A percentile compares a stretch with the other conserved stretches of the same genome.
These are phyloP conservation scores for Funneliformis caledonium DNA, from an alignment of 371 early-diverging fungal genomes.

Conservation along the genomic window DNA sequence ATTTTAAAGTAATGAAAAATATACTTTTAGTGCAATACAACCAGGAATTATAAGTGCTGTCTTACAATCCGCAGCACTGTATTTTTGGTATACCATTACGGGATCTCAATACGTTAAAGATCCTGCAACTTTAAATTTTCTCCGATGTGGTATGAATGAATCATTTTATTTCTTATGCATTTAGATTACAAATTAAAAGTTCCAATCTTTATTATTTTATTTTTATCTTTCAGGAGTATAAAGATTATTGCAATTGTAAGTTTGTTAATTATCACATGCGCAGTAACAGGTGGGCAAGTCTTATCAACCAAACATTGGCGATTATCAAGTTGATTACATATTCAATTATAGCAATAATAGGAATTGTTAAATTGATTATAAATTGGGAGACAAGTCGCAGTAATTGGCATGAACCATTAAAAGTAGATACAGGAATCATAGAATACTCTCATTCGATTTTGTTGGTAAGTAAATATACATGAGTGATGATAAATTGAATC, in stretches of 20 bases:
- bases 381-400: background rate
- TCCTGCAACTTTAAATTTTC: background rate
- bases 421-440: background rate
- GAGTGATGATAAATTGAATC: background rate
- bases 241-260: background rate
- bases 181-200: no score
- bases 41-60: background rate
- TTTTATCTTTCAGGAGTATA: background rate
- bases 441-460: background rate
- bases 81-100: background rate
- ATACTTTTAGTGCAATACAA: background rate
- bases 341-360: background rate
- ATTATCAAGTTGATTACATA: background rate
- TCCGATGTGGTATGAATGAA: background rate
- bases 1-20: no score
- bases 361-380: background rate
- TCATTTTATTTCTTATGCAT: no score
- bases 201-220: background rate
- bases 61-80: background rate
- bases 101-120: background rate
- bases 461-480: no score
- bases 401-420: background rate
- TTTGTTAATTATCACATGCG: background rate
- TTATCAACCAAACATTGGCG: background rate
- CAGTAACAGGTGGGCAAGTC: background rate